Evolutionary conservation across 441 rosid species (phyloP).

Genomic region (Pelargonium australe): DNA sequence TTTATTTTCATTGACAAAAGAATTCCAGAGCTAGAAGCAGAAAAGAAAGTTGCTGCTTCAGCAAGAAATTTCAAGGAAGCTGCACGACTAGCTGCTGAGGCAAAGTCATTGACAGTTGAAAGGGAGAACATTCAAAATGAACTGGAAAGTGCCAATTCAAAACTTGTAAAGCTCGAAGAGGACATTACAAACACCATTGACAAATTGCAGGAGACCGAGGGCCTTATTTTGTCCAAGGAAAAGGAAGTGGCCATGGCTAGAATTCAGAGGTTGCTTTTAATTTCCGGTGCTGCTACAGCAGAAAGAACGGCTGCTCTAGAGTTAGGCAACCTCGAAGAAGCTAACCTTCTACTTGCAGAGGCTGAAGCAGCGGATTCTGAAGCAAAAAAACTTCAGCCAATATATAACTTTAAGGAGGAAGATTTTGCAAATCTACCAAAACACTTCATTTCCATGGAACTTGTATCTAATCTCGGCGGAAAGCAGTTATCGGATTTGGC

Average conservation of each 20-base stretch:
- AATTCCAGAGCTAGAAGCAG: conserved; percentile 74
- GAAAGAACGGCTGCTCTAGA: conserved; percentile 76
- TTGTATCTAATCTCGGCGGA: conserved; percentile 50
- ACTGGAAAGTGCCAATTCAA: conserved; percentile 42
- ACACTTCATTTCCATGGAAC: conserved; percentile 68
- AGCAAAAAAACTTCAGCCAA: conserved; percentile 50
- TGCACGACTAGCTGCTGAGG: conserved; percentile 79
- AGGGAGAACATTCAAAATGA: conserved; percentile 50
- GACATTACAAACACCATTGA: conserved; percentile 51
- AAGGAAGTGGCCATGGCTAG: conserved; percentile 63
- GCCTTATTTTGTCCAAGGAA: conserved; percentile 50
- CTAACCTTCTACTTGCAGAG: conserved; percentile 61
- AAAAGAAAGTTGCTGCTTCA: conserved; percentile 82
- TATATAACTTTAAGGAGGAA: conserved; percentile 46
- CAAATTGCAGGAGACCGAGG: conserved; percentile 57
- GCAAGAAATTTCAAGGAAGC: conserved; percentile 93
- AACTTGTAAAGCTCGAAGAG: conserved; percentile 51
- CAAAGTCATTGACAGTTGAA: conserved; percentile 64
- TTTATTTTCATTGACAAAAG: conserved; percentile 66
- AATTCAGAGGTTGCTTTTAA: conserved; percentile 58
- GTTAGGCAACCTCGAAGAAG: conserved; percentile 64
- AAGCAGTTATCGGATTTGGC: conserved; percentile 60
- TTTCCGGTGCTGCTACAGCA: conserved; percentile 57
- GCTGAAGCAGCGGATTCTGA: conserved; percentile 70
- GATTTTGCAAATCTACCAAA: conserved; percentile 42